A percentile compares a stretch with the other conserved stretches of the same genome.
Conservation (phyloP, 2,329 filamentous ascomycete genomes). For the Penicillium sp. region DNA sequence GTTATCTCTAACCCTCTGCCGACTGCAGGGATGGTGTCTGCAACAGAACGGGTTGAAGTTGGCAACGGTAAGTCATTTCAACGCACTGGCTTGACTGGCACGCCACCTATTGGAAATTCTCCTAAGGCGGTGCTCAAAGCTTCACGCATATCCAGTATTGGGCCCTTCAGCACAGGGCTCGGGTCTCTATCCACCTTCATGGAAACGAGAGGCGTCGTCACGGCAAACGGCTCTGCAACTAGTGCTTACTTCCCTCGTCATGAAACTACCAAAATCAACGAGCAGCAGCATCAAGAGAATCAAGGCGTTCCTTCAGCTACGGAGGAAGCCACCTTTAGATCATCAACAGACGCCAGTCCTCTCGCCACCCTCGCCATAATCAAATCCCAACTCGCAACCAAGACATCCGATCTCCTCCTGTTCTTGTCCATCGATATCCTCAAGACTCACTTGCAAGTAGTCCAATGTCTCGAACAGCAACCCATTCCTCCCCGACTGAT, state of each 20-base stretch:
- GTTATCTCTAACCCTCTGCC: background rate
- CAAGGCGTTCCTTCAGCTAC: background rate
- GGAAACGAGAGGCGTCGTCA: slow-evolving; percentile 43
- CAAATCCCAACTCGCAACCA: background rate
- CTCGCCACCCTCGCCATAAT: background rate
- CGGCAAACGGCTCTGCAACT: slow-evolving; percentile 25
- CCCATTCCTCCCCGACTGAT: slow-evolving; percentile 14
- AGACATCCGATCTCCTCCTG: slow-evolving; percentile 16
- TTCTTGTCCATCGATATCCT: slow-evolving; percentile 6
- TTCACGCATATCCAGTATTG: background rate
- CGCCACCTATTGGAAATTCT: background rate
- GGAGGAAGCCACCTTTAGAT: background rate
- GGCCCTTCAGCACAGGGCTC: slow-evolving; percentile 21
- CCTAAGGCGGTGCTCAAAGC: background rate
- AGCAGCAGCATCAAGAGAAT: background rate
- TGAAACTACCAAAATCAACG: background rate
- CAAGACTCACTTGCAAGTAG: background rate
- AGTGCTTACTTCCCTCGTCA: background rate
- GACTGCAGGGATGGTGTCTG: background rate
- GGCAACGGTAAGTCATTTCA: background rate
- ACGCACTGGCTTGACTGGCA: background rate
- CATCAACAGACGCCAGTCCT: background rate
- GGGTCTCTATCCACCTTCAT: slow-evolving; percentile 53
- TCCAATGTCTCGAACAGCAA: slow-evolving; percentile 18
- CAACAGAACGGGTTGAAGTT: background rate